A percentile compares a stretch with the other conserved stretches of the same genome.
Evolutionary conservation across 371 early-diverging fungal genomes (phyloP).

Genomic region (Saksenaea oblongispora): DNA sequence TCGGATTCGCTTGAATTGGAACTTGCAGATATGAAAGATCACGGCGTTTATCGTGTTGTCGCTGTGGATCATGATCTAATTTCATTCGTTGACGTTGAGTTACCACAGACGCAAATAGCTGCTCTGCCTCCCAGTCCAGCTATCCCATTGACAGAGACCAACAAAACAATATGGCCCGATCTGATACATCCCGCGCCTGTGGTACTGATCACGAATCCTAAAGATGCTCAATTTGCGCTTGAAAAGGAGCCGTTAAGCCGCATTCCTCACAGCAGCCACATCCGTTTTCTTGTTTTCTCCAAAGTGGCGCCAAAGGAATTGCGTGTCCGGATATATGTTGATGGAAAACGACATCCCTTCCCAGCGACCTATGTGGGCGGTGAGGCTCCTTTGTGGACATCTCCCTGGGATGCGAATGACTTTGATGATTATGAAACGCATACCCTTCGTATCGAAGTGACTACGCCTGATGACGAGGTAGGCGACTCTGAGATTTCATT

Average conservation of each 20-base stretch:
- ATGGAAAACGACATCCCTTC: slow-evolving; percentile 14
- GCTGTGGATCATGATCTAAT: slow-evolving; percentile 88
- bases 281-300: slow-evolving; percentile 54
- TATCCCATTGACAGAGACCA: slow-evolving; percentile 10
- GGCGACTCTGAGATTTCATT: slow-evolving; percentile 51
- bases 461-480: slow-evolving; percentile 51
- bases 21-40: slow-evolving; percentile 85
- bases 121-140: slow-evolving; percentile 8
- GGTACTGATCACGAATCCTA: slow-evolving; percentile 86
- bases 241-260: slow-evolving; percentile 73
- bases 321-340: slow-evolving; percentile 9
- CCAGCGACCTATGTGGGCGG: slow-evolving; percentile 15
- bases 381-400: neutral
- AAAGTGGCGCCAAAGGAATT: slow-evolving; percentile 2
- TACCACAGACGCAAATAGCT: slow-evolving; percentile 63
- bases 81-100: slow-evolving; percentile 72
- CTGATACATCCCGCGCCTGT: slow-evolving; percentile 61
- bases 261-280: slow-evolving; percentile 64
- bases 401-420: slow-evolving; percentile 66
- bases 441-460: slow-evolving; percentile 55
- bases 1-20: slow-evolving; percentile 79
- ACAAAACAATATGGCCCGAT: slow-evolving; percentile 27
- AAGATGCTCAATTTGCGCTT: slow-evolving; percentile 76
- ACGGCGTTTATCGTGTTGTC: slow-evolving; percentile 79
- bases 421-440: slow-evolving; percentile 70